Conservation (phyloP, 805 yeast genomes). For the Starmerella apis region DNA sequence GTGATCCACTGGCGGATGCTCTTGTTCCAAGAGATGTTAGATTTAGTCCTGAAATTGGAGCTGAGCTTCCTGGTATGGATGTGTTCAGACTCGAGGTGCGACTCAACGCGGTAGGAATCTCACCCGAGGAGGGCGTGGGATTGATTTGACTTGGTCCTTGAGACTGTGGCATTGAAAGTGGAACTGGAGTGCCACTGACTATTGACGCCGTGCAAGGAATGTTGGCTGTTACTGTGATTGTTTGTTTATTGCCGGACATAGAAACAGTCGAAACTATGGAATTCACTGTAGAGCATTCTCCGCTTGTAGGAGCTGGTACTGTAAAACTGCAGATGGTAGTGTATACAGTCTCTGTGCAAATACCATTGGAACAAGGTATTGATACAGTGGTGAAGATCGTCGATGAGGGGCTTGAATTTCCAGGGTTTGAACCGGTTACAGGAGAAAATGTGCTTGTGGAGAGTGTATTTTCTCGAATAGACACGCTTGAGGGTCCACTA, state of each 20-base stretch:
- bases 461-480: background rate
- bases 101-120: too few species aligned
- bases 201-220: slow-evolving; percentile 5
- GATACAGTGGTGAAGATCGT: slow-evolving; percentile 16
- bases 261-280: background rate
- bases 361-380: slow-evolving; percentile 14
- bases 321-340: background rate
- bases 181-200: background rate
- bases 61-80: too few species aligned
- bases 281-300: background rate
- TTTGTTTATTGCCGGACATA: slow-evolving; percentile 7
- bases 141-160: too few species aligned
- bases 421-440: background rate
- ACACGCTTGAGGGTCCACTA: background rate
- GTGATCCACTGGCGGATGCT: too few species aligned
- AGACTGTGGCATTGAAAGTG: background rate
- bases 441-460: background rate
- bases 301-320: background rate
- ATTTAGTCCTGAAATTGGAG: too few species aligned
- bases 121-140: too few species aligned
- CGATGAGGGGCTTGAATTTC: background rate
- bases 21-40: too few species aligned
- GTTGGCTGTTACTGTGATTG: slow-evolving; percentile 6
- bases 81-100: too few species aligned
- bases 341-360: background rate